Evolutionary conservation across 2,329 filamentous ascomycete species (phyloP), one percentile per base, ranked within the genome.

Genomic region (Talaromyces sp.): DNA sequence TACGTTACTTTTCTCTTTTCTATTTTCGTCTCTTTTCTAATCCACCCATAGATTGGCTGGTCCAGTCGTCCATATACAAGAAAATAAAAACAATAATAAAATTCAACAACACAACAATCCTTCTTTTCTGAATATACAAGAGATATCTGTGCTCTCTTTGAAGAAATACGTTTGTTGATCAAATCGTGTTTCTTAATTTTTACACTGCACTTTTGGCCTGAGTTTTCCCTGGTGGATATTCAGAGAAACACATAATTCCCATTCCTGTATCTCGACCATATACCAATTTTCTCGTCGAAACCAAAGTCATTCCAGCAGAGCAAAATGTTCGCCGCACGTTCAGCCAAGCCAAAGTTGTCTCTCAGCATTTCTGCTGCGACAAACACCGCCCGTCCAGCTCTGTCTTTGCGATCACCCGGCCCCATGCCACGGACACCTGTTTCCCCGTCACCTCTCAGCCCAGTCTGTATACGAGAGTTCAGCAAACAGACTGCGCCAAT

Each of bases 321-420:
- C 22, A n/a, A 51, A 55, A 75, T 77, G 73, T 71, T 73, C 64
- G 69, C 74, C 65, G 66, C 73, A 61, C 70, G 71, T 61, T 66
- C 69, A 60, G 66, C 70, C 59, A 77, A 73, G 63, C 78, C 78
- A 48, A 77, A 78, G 72, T 73, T 80, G 63, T 74, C 75, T 52
- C 63, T 80, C 66, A 75, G 68, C 69, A 78, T 78, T 62, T 72
- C 75, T 60, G 64, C 70, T 58, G 66, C 70, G 22, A 67, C 72
- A 61, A 70, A 64, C 56, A 50, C 68, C 28, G 60, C 72, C 40
- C 67, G 74, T 31, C 69, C 74, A 25, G 63, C 73, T 5, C 65
- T 77, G 51, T 73, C 75, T 8, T 69, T 78, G 64, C 77, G 75
- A 60, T 78, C 77, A 8, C 76, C 77, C 2, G 66, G 68, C 48